These are phyloP conservation scores for Pittosporum tobira DNA, from an alignment of 129 eudicot species.

Conservation along the genomic window DNA sequence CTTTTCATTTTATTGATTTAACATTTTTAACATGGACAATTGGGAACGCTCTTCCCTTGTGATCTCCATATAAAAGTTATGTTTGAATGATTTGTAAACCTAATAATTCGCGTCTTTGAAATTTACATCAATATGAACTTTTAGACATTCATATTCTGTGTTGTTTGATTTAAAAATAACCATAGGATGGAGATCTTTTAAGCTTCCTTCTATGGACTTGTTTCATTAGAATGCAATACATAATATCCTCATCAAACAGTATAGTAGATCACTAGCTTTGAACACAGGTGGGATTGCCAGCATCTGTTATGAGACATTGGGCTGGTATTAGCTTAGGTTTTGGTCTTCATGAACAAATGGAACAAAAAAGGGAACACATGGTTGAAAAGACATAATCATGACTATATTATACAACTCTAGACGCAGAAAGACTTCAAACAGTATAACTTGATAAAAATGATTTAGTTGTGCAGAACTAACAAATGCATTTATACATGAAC, in stretches of 20 bases:
- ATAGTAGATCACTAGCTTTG: background rate
- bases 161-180: constrained; percentile 4
- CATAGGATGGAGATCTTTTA: background rate
- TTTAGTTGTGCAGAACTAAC: constrained; percentile 2
- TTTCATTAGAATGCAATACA: background rate
- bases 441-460: background rate
- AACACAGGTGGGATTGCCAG: background rate
- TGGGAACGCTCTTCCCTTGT: background rate
- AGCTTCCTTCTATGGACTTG: background rate
- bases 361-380: too few species aligned
- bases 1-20: background rate
- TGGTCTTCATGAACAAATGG: too few species aligned
- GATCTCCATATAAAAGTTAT: background rate
- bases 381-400: too few species aligned
- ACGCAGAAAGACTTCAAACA: background rate
- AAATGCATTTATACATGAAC: constrained; percentile 8
- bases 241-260: background rate
- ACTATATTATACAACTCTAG: too few species aligned
- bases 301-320: background rate
- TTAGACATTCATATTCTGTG: background rate
- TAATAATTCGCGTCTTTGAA: background rate
- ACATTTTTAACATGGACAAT: too few species aligned
- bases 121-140: background rate
- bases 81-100: background rate
- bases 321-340: background rate